A percentile compares a stretch with the other conserved stretches of the same genome.
phyloP scores from a whole-genome alignment of 2,329 filamentous ascomycete species.

The Lachnellula occidentalis region DNA sequence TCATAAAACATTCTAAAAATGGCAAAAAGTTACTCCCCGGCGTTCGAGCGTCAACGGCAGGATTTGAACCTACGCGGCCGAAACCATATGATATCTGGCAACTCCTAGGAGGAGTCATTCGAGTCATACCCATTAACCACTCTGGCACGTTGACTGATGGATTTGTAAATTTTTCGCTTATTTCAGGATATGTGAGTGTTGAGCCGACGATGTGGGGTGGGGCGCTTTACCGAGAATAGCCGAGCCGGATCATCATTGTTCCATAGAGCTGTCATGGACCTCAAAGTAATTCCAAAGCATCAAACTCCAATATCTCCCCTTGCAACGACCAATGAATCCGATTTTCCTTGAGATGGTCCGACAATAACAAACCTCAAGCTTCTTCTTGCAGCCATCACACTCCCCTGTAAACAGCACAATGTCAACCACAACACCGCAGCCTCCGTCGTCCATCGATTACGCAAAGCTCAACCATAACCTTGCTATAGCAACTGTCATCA shows the following conservation, averaged over 20 bases:
- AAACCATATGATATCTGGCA: slow-evolving; percentile 32
- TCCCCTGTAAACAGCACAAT: neutral
- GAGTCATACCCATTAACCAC: slow-evolving; percentile 34
- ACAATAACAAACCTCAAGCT: no score
- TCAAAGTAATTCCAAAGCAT: no score
- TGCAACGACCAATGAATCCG: no score
- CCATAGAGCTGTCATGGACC: neutral
- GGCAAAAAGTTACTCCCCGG: no score
- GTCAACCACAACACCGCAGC: slow-evolving; percentile 1
- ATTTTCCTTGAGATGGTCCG: no score
- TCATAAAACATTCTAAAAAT: no score
- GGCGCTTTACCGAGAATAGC: no score
- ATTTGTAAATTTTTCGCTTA: slow-evolving; percentile 3
- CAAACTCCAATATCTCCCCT: no score
- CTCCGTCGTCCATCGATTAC: neutral
- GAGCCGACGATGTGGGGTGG: neutral
- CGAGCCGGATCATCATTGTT: neutral
- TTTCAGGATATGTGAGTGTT: slow-evolving; percentile 1
- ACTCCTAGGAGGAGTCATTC: slow-evolving; percentile 13
- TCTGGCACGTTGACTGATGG: slow-evolving; percentile 26
- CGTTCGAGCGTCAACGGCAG: slow-evolving; percentile 23
- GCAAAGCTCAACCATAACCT: neutral
- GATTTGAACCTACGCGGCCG: slow-evolving; percentile 34
- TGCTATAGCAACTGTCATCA: slow-evolving; percentile 37
- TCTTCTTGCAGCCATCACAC: no score